Evolutionary conservation across 331 rosid genomes (phyloP), one percentile per base, ranked within the genome.

Genomic region (Arachis monticola): DNA sequence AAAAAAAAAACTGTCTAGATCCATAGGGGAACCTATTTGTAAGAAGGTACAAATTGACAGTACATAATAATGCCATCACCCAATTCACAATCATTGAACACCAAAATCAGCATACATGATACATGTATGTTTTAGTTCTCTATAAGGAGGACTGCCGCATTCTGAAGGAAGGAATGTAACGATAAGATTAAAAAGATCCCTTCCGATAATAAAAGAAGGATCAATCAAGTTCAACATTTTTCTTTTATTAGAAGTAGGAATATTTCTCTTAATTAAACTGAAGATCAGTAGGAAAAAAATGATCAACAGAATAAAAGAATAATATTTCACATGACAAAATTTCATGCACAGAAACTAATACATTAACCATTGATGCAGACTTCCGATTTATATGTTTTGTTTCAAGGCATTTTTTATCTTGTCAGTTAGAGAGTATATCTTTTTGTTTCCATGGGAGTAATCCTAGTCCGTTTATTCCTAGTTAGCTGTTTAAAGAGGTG

Each of bases 371-470:
- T 10, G 56, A 57, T 56, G 66, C 46, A 42, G 48, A 57, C 42
- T 60, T 72, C 46, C 60, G 3, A 46, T 72, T 72, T 11, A 45
- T 8, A 72, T 17, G 22, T 57, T 4, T 45, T 42, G 46, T 17
- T 31, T 13, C 32, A 0, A 13, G 53, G 35, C 6, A 30, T 5
- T 12, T 12, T 22, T 66, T 27, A 66, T 61, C 7, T 66, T 22
- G 76, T 46, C 66, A 44, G 30, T 71, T 41, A n/a, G 60, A 70
- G 27, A 51, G 57, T 4, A 51, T 71, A 71, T 58, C 76, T n/a
- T 31, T 4, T 60, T 46, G 41, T 72, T 46, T 2, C 5, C 31
- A 27, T 9, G 35, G 46, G 10, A 59, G 38, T 61, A 38, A 38
- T 71, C 45, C 45, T 46, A 30, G 60, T 60, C 48, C 35, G 10